Base-by-base conservation (phyloP, 192 early-diverging fungal species). In the Kickxella alabastrina region DNA sequence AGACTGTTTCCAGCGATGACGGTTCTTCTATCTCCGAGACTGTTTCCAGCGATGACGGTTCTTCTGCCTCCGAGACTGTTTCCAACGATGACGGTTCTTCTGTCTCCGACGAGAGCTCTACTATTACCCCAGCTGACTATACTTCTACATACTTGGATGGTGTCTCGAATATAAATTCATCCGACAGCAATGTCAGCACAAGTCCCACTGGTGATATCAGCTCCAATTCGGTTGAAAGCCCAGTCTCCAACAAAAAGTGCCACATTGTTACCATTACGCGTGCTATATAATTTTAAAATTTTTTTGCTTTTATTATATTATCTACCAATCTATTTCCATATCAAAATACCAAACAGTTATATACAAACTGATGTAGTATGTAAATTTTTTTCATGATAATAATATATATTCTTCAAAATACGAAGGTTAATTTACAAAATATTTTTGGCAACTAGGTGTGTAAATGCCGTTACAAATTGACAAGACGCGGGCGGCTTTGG, bases 401-500 rank as follows among this genome's bases (percentile, higher is more conserved):
- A 36, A 36, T n/a, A 10, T 12, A n/a, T 7, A 36, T 36, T 36
- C 7, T 36, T 36, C 15, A 15, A 4, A 36, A 36, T 10, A 7
- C 35, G 15, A 36, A 36, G 12, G 35, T 36, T 36, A n/a, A 36
- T 36, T 36, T 36, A 36, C 35, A 36, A 10, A 36, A 36, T 36
- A n/a, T 36, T 36, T 36, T 38, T 38, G 6, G n/a, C 18, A 42
- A 22, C 6, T 7, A 42, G 22, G 38, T 17, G 22, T 21, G 17
- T 42, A 17, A 26, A 32, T 32, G 6, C 12, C 31, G 12, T 54
- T 43, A 65, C 3, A 74, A 57, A 31, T 62, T 62, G 43, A 74
- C 63, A 19, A 74, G 38, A 13, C 63, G 62, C 6, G 70, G 70
- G 2, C 58, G 58, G 15, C 70, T 57, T n/a, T 52, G 51, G 14